phyloP scores from a whole-genome alignment of 768 basidiomycete genomes.

The Crassisporium funariophilum region DNA sequence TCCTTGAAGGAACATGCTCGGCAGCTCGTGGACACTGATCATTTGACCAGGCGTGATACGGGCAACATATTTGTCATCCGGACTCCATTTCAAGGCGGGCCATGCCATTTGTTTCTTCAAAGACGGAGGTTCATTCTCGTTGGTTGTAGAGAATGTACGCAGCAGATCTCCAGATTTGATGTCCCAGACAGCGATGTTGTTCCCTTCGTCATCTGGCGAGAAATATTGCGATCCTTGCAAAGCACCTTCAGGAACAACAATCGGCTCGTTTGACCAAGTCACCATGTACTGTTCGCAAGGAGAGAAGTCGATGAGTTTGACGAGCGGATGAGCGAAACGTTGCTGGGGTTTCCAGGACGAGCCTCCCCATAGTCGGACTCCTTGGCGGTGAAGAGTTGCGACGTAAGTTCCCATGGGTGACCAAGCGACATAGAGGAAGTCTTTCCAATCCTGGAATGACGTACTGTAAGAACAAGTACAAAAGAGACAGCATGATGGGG shows the following conservation, averaged over 20 bases:
- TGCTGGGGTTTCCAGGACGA: conserved; percentile 85
- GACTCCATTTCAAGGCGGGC: conserved; percentile 97
- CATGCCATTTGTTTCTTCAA: conserved; percentile 86
- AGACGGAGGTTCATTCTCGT: conserved; percentile 57
- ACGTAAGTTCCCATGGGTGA: conserved; percentile 95
- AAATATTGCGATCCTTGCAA: conserved; percentile 83
- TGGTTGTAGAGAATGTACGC: conserved; percentile 80
- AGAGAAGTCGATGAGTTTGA: conserved; percentile 96
- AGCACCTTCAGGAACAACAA: conserved; percentile 80
- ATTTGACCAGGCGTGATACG: conserved; percentile 87
- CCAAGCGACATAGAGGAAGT: conserved; percentile 93
- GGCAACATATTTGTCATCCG: conserved; percentile 94
- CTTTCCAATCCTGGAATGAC: conserved; percentile 82
- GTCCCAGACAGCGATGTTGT: conserved; percentile 98
- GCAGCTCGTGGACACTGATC: conserved; percentile 96
- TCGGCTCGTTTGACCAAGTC: conserved; percentile 96
- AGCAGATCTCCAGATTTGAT: conserved; percentile 91
- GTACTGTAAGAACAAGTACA: too few relatives aligned
- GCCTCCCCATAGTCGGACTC: conserved; percentile 96
- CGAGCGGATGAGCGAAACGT: conserved; percentile 93
- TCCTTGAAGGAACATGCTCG: conserved; percentile 89
- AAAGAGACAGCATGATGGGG: conserved; percentile 5
- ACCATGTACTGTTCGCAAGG: conserved; percentile 96
- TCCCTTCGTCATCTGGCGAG: conserved; percentile 94
- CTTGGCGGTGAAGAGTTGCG: conserved; percentile 91